These are phyloP conservation scores for Phytopythium montanum DNA, from an alignment of 352 stramenopile species.

Conservation along the genomic window DNA sequence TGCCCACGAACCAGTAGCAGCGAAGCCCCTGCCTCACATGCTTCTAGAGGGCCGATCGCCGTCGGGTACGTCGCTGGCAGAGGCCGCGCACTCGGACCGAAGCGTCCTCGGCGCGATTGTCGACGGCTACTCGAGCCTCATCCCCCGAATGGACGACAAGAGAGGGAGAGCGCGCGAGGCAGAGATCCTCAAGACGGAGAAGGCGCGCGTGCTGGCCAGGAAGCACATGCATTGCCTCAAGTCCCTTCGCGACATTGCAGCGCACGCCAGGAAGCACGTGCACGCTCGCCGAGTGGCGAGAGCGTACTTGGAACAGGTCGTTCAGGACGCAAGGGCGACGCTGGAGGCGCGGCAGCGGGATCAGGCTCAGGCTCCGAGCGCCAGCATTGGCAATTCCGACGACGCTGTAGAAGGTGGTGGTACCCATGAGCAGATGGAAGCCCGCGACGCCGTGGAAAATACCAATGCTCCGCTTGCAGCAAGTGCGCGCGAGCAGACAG, in stretches of 20 bases:
- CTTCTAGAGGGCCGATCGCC: neutral
- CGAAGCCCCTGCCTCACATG: neutral
- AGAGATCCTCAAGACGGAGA: slow-evolving; percentile 39
- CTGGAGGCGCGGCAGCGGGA: slow-evolving; percentile 4
- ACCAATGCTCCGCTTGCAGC: neutral
- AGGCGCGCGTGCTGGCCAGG: slow-evolving; percentile 37
- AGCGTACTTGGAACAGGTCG: slow-evolving; percentile 17
- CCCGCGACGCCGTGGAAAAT: neutral
- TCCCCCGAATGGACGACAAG: slow-evolving; percentile 16
- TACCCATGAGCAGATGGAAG: neutral
- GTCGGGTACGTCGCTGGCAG: neutral
- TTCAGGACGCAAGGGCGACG: slow-evolving; percentile 17
- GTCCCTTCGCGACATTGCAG: slow-evolving; percentile 39
- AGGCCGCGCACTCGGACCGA: neutral
- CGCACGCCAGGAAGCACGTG: slow-evolving; percentile 27
- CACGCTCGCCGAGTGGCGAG: slow-evolving; percentile 17
- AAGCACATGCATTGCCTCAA: slow-evolving; percentile 47
- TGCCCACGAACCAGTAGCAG: neutral
- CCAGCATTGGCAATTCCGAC: neutral
- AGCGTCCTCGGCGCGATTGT: slow-evolving; percentile 3
- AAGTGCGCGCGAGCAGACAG: neutral
- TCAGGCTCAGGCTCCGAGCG: neutral
- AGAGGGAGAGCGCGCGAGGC: slow-evolving; percentile 24
- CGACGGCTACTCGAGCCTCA: slow-evolving; percentile 11
- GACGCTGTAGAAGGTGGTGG: neutral